Evolutionary conservation across 371 early-diverging fungal species (phyloP).

Genomic region (Rhizomucor miehei): DNA sequence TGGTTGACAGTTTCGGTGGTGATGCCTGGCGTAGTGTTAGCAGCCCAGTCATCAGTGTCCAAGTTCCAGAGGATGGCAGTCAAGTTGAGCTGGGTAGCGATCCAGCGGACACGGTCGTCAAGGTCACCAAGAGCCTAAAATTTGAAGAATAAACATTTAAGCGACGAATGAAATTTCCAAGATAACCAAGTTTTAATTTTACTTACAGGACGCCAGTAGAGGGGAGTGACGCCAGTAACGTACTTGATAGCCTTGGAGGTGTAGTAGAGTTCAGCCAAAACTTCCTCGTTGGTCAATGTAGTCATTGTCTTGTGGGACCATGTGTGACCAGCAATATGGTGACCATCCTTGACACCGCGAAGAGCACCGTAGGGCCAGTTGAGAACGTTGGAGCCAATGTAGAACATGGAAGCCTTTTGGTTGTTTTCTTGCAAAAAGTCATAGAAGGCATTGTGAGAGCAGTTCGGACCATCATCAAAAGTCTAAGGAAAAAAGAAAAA

Average conservation of each 20-base stretch:
- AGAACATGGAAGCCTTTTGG: constrained; percentile 53
- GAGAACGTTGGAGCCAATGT: constrained; percentile 50
- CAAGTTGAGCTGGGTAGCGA: constrained; percentile 45
- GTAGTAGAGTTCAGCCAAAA: constrained; percentile 55
- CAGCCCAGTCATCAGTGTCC: constrained; percentile 50
- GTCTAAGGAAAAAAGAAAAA: constrained; percentile 24
- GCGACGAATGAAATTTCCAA: neutral
- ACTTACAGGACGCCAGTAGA: constrained; percentile 58
- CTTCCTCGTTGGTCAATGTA: constrained; percentile 46
- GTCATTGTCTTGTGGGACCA: constrained; percentile 60
- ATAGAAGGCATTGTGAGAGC: constrained; percentile 48
- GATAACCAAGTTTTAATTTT: neutral
- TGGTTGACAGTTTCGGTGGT: constrained; percentile 35
- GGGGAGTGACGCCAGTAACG: constrained; percentile 53
- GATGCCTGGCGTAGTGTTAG: constrained; percentile 24
- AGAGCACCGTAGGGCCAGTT: constrained; percentile 52
- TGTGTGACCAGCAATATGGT: constrained; percentile 48
- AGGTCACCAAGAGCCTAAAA: constrained; percentile 45
- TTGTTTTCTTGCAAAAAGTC: constrained; percentile 45
- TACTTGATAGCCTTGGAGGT: constrained; percentile 51
- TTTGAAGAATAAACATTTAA: constrained; percentile 1
- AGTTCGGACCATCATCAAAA: constrained; percentile 53
- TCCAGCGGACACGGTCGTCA: constrained; percentile 57
- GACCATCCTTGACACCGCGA: constrained; percentile 47
- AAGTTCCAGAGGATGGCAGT: constrained; percentile 51